Conservation (phyloP, 148 eudicot genomes). For the Chenopodium formosanum region DNA sequence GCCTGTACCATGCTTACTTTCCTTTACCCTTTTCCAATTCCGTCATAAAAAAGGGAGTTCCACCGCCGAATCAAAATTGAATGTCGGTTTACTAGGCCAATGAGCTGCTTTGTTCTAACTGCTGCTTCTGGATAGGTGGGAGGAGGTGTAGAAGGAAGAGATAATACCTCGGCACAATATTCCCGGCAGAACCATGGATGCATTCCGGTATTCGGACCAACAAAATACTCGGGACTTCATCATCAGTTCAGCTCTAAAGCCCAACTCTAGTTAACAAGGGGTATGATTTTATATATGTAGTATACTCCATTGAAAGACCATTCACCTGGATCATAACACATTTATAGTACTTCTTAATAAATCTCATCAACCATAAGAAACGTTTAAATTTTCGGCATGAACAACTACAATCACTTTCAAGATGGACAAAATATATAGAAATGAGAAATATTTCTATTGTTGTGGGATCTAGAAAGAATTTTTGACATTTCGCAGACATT, state of each 20-base stretch:
- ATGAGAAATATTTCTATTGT: background rate
- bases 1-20: conserved; percentile 10
- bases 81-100: conserved; percentile 17
- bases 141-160: background rate
- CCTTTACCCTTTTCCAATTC: conserved; percentile 16
- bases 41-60: conserved; percentile 9
- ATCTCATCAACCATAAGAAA: background rate
- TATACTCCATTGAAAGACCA: background rate
- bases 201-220: background rate
- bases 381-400: too few relatives aligned
- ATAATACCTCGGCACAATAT: background rate
- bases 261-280: background rate
- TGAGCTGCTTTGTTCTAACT: conserved; percentile 1
- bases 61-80: conserved; percentile 16
- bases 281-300: background rate
- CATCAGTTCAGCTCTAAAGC: background rate
- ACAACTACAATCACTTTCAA: too few relatives aligned
- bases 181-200: background rate
- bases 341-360: background rate
- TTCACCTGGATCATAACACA: background rate
- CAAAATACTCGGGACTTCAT: background rate
- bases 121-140: background rate
- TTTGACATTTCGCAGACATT: background rate
- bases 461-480: background rate
- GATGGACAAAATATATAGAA: background rate